phyloP scores from a whole-genome alignment of 192 early-diverging fungal species.

The Backusella psychrophila region DNA sequence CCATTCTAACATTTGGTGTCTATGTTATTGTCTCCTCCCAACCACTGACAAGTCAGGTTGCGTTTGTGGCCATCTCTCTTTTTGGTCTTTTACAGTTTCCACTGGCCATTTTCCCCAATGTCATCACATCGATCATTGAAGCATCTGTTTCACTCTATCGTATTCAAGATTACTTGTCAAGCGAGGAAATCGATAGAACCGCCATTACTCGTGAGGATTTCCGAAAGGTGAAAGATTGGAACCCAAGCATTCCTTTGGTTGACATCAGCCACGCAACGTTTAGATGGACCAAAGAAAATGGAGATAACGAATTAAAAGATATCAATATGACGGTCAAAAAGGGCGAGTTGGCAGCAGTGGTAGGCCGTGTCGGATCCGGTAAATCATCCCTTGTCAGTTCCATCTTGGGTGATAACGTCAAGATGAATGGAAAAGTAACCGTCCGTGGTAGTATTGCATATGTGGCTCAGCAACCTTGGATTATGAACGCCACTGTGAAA shows the following conservation, averaged over 20 bases:
- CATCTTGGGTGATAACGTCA: conserved; percentile 87
- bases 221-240: conserved; percentile 10
- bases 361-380: conserved; percentile 49
- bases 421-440: conserved; percentile 57
- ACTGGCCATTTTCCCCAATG: conserved; percentile 76
- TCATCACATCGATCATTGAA: conserved; percentile 75
- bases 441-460: conserved; percentile 69
- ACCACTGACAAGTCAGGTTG: conserved; percentile 61
- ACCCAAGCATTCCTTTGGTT: conserved; percentile 27
- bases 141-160: conserved; percentile 82
- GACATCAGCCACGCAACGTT: conserved; percentile 51
- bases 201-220: conserved; percentile 52
- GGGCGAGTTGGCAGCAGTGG: conserved; percentile 32
- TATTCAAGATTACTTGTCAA: conserved; percentile 72
- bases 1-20: conserved; percentile 76
- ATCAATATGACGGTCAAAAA: conserved; percentile 43
- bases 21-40: conserved; percentile 56
- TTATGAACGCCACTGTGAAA: conserved; percentile 89
- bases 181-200: conserved; percentile 76
- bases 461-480: conserved; percentile 83
- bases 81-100: conserved; percentile 94
- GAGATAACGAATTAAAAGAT: conserved; percentile 30
- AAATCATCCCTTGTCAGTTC: conserved; percentile 75
- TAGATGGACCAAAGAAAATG: conserved; percentile 48
- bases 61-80: conserved; percentile 86